phyloP scores from a whole-genome alignment of 2,329 filamentous ascomycete species.

The Colletotrichum navitas region DNA sequence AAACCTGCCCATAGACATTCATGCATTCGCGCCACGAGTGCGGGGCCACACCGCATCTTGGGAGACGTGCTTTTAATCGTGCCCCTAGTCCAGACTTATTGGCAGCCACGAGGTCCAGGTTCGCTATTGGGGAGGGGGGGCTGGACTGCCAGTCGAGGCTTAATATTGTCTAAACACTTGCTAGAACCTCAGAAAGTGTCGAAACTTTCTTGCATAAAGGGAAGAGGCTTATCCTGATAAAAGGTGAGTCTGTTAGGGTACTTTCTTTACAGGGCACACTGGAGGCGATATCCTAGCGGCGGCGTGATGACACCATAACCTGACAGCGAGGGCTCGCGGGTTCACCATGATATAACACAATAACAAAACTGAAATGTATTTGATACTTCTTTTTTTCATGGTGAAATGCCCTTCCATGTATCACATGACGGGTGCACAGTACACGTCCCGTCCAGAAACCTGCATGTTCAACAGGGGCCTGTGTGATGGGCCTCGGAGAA shows the following conservation, averaged over 20 bases:
- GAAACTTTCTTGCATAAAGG: neutral
- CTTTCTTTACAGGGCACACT: no score
- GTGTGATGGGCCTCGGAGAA: no score
- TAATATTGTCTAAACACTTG: neutral
- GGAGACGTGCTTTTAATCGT: neutral
- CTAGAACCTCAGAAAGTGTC: neutral
- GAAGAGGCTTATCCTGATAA: neutral
- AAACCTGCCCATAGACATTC: slow-evolving; percentile 31
- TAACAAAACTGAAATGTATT: no score
- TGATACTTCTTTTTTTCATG: no score
- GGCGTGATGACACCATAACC: neutral
- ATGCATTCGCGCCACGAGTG: neutral
- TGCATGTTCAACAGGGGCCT: neutral
- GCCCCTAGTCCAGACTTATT: neutral
- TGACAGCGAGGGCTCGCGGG: neutral
- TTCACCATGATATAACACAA: neutral
- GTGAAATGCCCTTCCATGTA: no score
- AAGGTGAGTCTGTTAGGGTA: no score
- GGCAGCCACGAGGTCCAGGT: neutral
- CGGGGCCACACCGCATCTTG: slow-evolving; percentile 1
- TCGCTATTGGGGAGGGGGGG: neutral
- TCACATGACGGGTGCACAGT: no score
- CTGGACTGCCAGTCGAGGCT: neutral
- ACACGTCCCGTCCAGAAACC: neutral
- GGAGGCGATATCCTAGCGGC: no score